Percentiles rank a stretch among this genome's conserved stretches.
Evolutionary conservation across 805 yeast species (phyloP).

Genomic region (Lipomyces starkeyi): DNA sequence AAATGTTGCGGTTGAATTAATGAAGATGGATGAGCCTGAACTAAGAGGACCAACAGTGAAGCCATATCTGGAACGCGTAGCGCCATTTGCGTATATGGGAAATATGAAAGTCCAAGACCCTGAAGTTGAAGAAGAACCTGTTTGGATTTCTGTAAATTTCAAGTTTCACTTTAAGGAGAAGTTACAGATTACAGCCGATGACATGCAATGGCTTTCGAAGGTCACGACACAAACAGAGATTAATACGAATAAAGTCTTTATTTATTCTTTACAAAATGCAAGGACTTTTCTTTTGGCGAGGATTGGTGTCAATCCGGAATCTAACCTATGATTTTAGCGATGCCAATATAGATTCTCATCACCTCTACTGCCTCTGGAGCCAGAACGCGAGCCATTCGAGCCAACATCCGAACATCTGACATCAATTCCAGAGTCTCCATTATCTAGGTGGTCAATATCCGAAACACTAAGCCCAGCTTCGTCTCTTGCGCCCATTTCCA

Average conservation of each 20-base stretch:
- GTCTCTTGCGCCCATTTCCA: not conserved
- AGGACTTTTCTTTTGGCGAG: not conserved
- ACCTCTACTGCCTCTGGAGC: not conserved
- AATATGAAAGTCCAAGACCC: conserved; percentile 1
- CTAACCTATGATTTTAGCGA: not conserved
- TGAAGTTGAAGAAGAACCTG: not conserved
- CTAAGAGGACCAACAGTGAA: conserved; percentile 6
- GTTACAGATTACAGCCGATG: conserved; percentile 1
- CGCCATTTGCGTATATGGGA: conserved; percentile 26
- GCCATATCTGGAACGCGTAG: conserved; percentile 20
- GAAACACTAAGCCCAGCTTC: conserved; percentile 6
- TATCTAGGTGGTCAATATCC: not conserved
- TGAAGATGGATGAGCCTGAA: not conserved
- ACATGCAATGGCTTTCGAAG: not conserved
- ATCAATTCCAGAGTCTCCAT: not conserved
- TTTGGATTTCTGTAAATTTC: not conserved
- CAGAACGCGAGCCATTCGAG: conserved; percentile 1
- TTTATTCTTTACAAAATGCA: not conserved
- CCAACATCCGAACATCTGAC: not conserved
- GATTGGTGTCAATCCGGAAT: not conserved
- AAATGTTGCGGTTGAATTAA: not conserved
- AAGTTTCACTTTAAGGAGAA: not conserved
- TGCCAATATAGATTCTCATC: not conserved
- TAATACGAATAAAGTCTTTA: not conserved
- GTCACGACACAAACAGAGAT: not conserved